Conservation (phyloP, 768 basidiomycete genomes). For the Plicaturopsis crispa region DNA sequence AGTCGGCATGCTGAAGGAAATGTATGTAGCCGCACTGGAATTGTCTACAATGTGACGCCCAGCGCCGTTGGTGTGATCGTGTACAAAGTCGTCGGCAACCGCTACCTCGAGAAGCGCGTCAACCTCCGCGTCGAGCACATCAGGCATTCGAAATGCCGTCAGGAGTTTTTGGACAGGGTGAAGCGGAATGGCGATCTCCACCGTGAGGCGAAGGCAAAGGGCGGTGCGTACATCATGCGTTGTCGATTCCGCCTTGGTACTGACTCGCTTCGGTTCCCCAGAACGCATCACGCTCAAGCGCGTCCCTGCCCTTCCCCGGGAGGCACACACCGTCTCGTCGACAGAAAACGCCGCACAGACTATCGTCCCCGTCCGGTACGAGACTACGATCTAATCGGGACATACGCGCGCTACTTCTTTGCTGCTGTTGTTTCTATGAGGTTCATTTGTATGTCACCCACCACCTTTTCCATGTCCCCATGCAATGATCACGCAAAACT, state of each 20-base stretch:
- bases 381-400: slow-evolving; percentile 83
- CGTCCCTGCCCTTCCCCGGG: slow-evolving; percentile 75
- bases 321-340: slow-evolving; percentile 65
- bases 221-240: slow-evolving; percentile 47
- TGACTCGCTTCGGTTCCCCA: slow-evolving; percentile 19
- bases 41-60: slow-evolving; percentile 97
- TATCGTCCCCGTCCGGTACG: slow-evolving; percentile 88
- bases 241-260: background rate
- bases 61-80: slow-evolving; percentile 94
- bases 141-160: slow-evolving; percentile 92
- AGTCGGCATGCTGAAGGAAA: background rate
- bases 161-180: slow-evolving; percentile 96
- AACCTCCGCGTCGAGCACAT: slow-evolving; percentile 97
- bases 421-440: background rate
- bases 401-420: too few species aligned
- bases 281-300: slow-evolving; percentile 85
- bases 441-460: background rate
- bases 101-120: slow-evolving; percentile 99
- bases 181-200: slow-evolving; percentile 84
- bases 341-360: slow-evolving; percentile 83
- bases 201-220: slow-evolving; percentile 82
- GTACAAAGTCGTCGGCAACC: slow-evolving; percentile 97
- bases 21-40: slow-evolving; percentile 73
- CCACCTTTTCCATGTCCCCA: background rate
- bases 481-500: too few species aligned